Evolutionary conservation across 148 eudicot species (phyloP), one percentile per base, ranked within the genome.

Genomic region (Hydrangea macrophylla): DNA sequence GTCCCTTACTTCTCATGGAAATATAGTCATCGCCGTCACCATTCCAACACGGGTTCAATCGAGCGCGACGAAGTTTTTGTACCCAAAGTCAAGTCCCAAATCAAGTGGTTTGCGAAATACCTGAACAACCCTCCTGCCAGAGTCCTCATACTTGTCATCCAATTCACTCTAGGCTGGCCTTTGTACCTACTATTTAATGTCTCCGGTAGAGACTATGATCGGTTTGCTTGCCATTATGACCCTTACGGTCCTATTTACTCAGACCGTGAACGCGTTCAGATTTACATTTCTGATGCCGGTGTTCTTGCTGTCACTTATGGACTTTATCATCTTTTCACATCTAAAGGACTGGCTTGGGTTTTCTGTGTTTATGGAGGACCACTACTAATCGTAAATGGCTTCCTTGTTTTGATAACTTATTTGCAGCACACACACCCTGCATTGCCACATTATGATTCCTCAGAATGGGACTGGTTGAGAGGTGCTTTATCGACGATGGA

Each of bases 401-500:
- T 62, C 25, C 67, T 62, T 37, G 67, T 62, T 27, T 13, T 32
- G 31, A 62, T 62, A 23, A 62, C 67, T 2, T 62, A 62, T 11
- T 28, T 62, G 51, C 67, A 62, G 51, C 67, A 62, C 51, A 62
- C 67, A 2, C 67, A 62, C 51, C 67, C 51, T 11, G 4, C 67
- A 7, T 62, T 62, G 67, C 67, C 67, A 7, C 67, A 62, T 30
- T 62, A 62, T 28, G 51, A 62, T 48, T 62, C 67, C 18, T 37
- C 28, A 0, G 67, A 62, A 54, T 62, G 67, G 67, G 67, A 62
- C 54, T 62, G 67, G 67, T 42, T 62, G n/a, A 62, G 67, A 32
- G 67, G 67, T 22, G 67, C 67, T 24, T 25, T 62, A n/a, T 53
- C 67, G 0, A 62, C 67, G 0, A 54, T 62, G 0, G 67, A 62